phyloP scores from a whole-genome alignment of 805 yeast genomes.

The Wickerhamomyces subpelliculosus region DNA sequence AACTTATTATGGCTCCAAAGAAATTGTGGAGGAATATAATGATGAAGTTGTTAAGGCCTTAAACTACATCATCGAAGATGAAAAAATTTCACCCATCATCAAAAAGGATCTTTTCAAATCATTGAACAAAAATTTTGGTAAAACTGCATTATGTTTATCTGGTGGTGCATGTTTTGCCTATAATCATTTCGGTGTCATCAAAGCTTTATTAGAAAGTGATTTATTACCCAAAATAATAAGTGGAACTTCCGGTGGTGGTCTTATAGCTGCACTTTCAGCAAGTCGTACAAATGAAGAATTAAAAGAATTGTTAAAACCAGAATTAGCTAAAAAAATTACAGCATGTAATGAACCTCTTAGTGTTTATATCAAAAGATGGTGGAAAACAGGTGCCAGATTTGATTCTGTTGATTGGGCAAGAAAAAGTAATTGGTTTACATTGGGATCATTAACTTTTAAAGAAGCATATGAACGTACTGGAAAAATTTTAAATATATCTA shows the following conservation, averaged over 20 bases:
- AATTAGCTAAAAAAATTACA: slow-evolving; percentile 54
- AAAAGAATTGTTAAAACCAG: slow-evolving; percentile 43
- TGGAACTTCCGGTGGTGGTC: slow-evolving; percentile 80
- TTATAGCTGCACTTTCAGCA: slow-evolving; percentile 66
- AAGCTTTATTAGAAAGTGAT: slow-evolving; percentile 62
- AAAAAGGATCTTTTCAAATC: slow-evolving; percentile 50
- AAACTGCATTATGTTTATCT: slow-evolving; percentile 61
- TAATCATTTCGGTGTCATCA: slow-evolving; percentile 70
- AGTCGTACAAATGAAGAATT: slow-evolving; percentile 67
- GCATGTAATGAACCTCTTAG: slow-evolving; percentile 62
- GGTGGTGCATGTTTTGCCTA: slow-evolving; percentile 81
- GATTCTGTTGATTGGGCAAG: slow-evolving; percentile 72
- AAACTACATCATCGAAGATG: slow-evolving; percentile 33
- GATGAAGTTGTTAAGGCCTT: slow-evolving; percentile 44
- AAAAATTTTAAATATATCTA: slow-evolving; percentile 60
- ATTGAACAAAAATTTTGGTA: slow-evolving; percentile 60
- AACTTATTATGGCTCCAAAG: slow-evolving; percentile 69
- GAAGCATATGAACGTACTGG: slow-evolving; percentile 70
- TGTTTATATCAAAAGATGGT: slow-evolving; percentile 57
- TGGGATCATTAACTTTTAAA: slow-evolving; percentile 63
- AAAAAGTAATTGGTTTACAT: slow-evolving; percentile 61
- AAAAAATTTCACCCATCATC: slow-evolving; percentile 27
- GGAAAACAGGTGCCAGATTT: slow-evolving; percentile 73
- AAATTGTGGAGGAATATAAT: slow-evolving; percentile 48
- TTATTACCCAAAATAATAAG: slow-evolving; percentile 60